Conservation (phyloP, 1,284 basidiomycete genomes). For the Moniliella sp. region DNA sequence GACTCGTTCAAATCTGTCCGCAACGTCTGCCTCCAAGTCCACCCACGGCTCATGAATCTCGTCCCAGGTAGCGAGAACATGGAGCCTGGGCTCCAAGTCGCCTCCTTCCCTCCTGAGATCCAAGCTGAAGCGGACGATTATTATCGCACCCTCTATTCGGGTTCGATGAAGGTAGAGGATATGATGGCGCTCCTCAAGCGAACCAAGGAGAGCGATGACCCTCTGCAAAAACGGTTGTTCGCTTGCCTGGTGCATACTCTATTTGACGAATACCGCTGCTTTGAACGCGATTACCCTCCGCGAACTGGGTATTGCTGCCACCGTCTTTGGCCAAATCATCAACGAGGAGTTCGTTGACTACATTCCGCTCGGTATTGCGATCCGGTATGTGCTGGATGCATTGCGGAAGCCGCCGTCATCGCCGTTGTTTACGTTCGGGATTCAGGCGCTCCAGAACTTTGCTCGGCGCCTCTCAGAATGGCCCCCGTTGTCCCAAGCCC, state of each 20-base stretch:
- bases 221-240: slow-evolving; percentile 84
- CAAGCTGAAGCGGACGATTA: slow-evolving; percentile 67
- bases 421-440: slow-evolving; percentile 83
- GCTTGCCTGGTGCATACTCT: slow-evolving; percentile 97
- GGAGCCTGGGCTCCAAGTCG: slow-evolving; percentile 75
- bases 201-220: slow-evolving; percentile 63
- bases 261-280: slow-evolving; percentile 99
- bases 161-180: slow-evolving; percentile 67
- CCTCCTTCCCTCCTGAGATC: slow-evolving; percentile 67
- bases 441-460: slow-evolving; percentile 71
- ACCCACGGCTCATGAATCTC: slow-evolving; percentile 90
- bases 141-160: slow-evolving; percentile 95
- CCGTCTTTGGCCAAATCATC: slow-evolving; percentile 86
- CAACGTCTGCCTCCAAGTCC: slow-evolving; percentile 77
- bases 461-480: slow-evolving; percentile 77
- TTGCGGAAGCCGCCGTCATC: slow-evolving; percentile 55
- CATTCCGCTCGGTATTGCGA: slow-evolving; percentile 83
- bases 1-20: slow-evolving; percentile 76
- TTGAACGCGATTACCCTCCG: slow-evolving; percentile 72
- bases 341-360: slow-evolving; percentile 81
- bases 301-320: slow-evolving; percentile 83
- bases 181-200: slow-evolving; percentile 60
- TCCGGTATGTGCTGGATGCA: slow-evolving; percentile 87
- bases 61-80: slow-evolving; percentile 55
- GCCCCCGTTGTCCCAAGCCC: slow-evolving; percentile 72